Evolutionary conservation across 306 rosid species (phyloP), one percentile per base, ranked within the genome.

Genomic region (Dryas alaskensis): DNA sequence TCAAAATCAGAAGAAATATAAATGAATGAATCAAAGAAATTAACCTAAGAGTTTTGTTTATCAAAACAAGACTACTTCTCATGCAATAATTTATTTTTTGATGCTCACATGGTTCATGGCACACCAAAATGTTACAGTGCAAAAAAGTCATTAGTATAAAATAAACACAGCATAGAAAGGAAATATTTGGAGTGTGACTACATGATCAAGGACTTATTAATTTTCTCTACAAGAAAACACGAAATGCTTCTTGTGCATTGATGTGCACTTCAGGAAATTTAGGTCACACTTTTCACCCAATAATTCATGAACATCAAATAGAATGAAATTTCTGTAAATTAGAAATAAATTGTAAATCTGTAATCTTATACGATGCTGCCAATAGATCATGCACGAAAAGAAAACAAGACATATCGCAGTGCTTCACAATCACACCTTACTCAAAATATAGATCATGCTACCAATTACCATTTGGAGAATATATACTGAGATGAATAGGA

Each of bases 401-500:
- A 72, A 45, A 40, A 37, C 60, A 39, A 10, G 42, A 40, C 53
- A 58, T 42, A 72, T 17, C 27, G 37, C 12, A 13, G 54, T 53
- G 49, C 37, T 63, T 60, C 17, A 39, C 49, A 25, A 52, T 47
- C 17, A 50, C 55, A 37, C 42, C 9, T 4, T 52, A 77, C 10
- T 37, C 53, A 31, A 44, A 43, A 42, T 50, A 73, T 67, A 51
- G 27, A 52, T 17, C 13, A 43, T 17, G n/a, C 3, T 31, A 31
- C 37, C 37, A 31, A 31, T 84, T 85, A 85, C 88, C 98, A 81
- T 88, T 83, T 60, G 91, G 88, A 65, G 98, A 92, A 86, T 81
- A 81, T 65, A 92, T 92, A 60, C 94, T 87, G 68, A 92, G 98
- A 85, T 92, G 92, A 81, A 92, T 92, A 44, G 98, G 92, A 84